Evolutionary conservation across 2,329 filamentous ascomycete genomes (phyloP), one percentile per base, ranked within the genome.

Genomic region (Zasmidium angulare): DNA sequence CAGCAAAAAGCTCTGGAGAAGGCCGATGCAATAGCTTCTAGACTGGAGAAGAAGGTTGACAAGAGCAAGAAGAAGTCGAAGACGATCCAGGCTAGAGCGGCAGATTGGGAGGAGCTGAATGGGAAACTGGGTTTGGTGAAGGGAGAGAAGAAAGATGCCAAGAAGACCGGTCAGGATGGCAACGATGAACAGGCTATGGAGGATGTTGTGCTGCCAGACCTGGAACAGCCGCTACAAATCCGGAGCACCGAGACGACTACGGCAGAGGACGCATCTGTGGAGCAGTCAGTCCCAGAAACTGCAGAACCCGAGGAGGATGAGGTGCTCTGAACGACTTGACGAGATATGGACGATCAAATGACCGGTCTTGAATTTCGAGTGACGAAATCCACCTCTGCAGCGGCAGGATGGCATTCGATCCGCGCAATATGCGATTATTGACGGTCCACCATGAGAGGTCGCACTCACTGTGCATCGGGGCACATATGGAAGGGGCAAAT

Each of bases 1-100:
- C 82, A 82, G 51, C 77, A 83, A 63, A 81, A 80, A 67, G 81
- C 79, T 19, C 72, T 86, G 46, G 83, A 85, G 65, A 78, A 80
- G 61, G 85, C 82, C 7, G 83, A 84, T 58, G 75, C 77, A 17
- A 78, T 82, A 36, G 72, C 81, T 61, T 82, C 84, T 61, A 84
- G 81, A 71, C 69, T 81, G 46, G 81, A 84, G 71, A 78, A 78
- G 46, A 87, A 86, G 70, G 75, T 82, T 29, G 74, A 76, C 20
- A 83, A 82, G 67, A 85, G 83, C 64, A 64, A 80, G 48, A 73
- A 70, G 10, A 79, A 77, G 59, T 79, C 74, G 31, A 82, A 79
- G 68, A 75, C 68, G 43, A 75, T 84, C 11, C 65, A 69, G 55
- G 60, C 55, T 12, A 60, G 70, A 48, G 54, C 60, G 40, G 65